phyloP scores from a whole-genome alignment of 495 filamentous ascomycete species.

The Aspergillus haitiensis region DNA sequence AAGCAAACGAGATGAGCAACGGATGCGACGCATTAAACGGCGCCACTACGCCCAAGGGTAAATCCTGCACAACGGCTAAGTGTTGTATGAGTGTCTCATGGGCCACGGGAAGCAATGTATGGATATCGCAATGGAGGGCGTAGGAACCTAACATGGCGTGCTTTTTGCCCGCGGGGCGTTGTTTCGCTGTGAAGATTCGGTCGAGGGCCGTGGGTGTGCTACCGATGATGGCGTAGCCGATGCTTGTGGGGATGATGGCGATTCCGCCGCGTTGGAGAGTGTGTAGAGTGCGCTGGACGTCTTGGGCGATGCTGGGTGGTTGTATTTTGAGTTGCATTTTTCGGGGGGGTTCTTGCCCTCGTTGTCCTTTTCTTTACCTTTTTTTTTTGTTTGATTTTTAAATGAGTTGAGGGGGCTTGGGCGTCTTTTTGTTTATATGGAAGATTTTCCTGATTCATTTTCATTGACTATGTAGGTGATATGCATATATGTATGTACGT shows the following conservation, averaged over 20 bases:
- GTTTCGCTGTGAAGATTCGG: conserved; percentile 24
- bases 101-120: conserved; percentile 14
- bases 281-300: conserved; percentile 28
- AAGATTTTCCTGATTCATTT: neutral
- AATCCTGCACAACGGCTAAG: conserved; percentile 23
- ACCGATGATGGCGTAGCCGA: conserved; percentile 31
- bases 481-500: neutral
- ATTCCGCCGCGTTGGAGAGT: conserved; percentile 26
- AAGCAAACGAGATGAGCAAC: conserved; percentile 4
- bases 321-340: neutral
- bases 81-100: conserved; percentile 23
- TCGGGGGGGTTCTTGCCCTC: neutral
- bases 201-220: conserved; percentile 18
- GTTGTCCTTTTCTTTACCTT: neutral
- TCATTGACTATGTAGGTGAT: neutral
- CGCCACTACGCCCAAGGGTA: conserved; percentile 29
- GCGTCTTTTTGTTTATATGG: neutral
- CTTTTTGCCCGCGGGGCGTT: conserved; percentile 25
- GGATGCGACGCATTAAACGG: conserved; percentile 26
- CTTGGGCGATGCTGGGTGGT: conserved; percentile 2
- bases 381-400: neutral
- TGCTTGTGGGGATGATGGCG: conserved; percentile 28
- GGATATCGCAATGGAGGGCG: conserved; percentile 23
- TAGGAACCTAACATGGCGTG: conserved; percentile 32
- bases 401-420: neutral